Evolutionary conservation across 1,284 basidiomycete species (phyloP).

Genomic region (Takashimella tepidaria): DNA sequence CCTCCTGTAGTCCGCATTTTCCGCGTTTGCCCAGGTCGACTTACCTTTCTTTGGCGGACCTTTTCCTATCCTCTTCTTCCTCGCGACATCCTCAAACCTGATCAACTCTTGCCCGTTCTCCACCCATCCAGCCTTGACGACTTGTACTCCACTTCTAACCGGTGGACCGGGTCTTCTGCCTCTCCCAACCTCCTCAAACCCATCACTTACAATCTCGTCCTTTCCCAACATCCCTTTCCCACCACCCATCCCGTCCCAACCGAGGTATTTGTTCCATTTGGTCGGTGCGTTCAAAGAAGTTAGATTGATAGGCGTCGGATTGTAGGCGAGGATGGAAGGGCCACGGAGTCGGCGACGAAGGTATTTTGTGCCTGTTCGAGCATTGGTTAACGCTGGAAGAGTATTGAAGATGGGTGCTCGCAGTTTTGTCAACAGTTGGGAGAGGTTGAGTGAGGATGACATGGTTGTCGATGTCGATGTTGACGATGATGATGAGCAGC

Average conservation of each 20-base stretch:
- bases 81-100: slow-evolving; percentile 28
- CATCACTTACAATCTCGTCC: slow-evolving; percentile 15
- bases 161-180: slow-evolving; percentile 18
- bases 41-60: slow-evolving; percentile 46
- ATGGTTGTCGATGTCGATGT: slow-evolving; percentile 4
- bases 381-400: slow-evolving; percentile 68
- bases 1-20: no score
- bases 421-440: slow-evolving; percentile 30
- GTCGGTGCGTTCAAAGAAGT: slow-evolving; percentile 15
- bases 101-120: slow-evolving; percentile 28
- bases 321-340: slow-evolving; percentile 71
- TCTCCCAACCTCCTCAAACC: slow-evolving; percentile 28
- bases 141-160: slow-evolving; percentile 4
- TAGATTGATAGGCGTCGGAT: slow-evolving; percentile 18
- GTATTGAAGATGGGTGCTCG: slow-evolving; percentile 66
- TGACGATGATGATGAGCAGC: neutral
- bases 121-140: slow-evolving; percentile 29
- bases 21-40: no score
- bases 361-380: slow-evolving; percentile 79
- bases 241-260: slow-evolving; percentile 23
- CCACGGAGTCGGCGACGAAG: slow-evolving; percentile 68
- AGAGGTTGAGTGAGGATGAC: slow-evolving; percentile 15
- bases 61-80: slow-evolving; percentile 30
- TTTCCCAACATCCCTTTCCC: slow-evolving; percentile 14
- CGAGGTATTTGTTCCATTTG: slow-evolving; percentile 25